Conservation (phyloP, 2,329 filamentous ascomycete genomes). For the Colletotrichum lupini region DNA sequence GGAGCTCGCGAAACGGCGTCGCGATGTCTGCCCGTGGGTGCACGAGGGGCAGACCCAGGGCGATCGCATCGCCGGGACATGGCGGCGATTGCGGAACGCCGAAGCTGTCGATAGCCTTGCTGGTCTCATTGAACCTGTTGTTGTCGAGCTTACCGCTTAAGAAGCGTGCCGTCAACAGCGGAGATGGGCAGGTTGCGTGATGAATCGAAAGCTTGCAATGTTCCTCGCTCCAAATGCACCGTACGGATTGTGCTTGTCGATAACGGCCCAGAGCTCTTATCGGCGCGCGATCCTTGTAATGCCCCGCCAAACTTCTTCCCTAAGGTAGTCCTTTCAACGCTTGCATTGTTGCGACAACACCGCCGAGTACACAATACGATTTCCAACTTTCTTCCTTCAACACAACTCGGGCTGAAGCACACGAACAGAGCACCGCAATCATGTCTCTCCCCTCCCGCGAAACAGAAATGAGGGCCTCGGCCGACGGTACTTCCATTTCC, state of each 20-base stretch:
- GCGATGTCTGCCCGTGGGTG: constrained; percentile 37
- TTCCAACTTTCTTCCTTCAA: not conserved
- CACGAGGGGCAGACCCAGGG: constrained; percentile 45
- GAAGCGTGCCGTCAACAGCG: not conserved
- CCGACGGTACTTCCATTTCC: constrained; percentile 53
- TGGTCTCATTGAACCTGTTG: constrained; percentile 17
- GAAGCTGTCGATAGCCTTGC: constrained; percentile 22
- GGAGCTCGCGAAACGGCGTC: constrained; percentile 43
- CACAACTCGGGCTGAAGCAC: too few relatives aligned
- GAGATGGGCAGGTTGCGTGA: not conserved
- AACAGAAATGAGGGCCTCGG: constrained; percentile 56
- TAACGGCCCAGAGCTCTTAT: constrained; percentile 35
- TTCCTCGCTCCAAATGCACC: constrained; percentile 1
- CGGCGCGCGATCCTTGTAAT: not conserved
- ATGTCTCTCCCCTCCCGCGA: constrained; percentile 54
- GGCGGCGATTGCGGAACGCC: not conserved
- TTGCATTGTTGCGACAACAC: constrained; percentile 13
- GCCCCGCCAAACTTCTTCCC: constrained; percentile 25
- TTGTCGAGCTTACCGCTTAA: not conserved
- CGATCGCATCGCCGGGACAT: constrained; percentile 24
- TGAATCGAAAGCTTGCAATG: not conserved
- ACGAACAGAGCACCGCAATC: not conserved
- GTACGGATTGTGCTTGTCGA: not conserved
- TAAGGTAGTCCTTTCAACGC: not conserved
- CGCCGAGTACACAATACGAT: not conserved